Conservation (phyloP, 2,329 filamentous ascomycete genomes). For the Ophiostoma sp. region DNA sequence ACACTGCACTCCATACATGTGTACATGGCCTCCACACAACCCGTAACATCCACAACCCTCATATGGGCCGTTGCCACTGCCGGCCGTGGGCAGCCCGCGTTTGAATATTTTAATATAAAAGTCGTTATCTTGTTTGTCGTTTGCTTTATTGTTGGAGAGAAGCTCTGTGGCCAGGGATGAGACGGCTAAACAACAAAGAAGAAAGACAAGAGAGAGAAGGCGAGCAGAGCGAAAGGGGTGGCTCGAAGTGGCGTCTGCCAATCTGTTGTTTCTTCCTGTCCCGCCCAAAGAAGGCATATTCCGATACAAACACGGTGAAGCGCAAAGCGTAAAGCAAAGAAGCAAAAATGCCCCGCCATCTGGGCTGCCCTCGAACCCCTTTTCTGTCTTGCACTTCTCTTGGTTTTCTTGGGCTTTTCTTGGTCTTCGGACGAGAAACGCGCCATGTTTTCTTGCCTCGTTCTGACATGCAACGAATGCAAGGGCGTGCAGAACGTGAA, state of each 20-base stretch:
- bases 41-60: neutral
- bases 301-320: neutral
- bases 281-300: slow-evolving; percentile 11
- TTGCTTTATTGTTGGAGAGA: neutral
- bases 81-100: slow-evolving; percentile 3
- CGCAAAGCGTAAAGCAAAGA: neutral
- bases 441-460: neutral
- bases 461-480: neutral
- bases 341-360: neutral
- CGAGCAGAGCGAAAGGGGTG: neutral
- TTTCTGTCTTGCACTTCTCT: neutral
- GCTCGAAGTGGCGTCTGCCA: neutral
- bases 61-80: slow-evolving; percentile 1
- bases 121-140: neutral
- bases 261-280: neutral
- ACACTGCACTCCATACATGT: neutral
- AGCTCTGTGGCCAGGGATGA: slow-evolving; percentile 9
- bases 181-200: slow-evolving; percentile 1
- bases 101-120: slow-evolving; percentile 1
- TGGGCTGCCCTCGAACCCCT: neutral
- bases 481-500: slow-evolving; percentile 22
- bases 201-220: neutral
- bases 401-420: neutral
- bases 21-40: neutral
- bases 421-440: neutral